Evolutionary conservation across 2,329 filamentous ascomycete species (phyloP), one percentile per base, ranked within the genome.

Genomic region (Ophiocordyceps camponoti-rufipedis): DNA sequence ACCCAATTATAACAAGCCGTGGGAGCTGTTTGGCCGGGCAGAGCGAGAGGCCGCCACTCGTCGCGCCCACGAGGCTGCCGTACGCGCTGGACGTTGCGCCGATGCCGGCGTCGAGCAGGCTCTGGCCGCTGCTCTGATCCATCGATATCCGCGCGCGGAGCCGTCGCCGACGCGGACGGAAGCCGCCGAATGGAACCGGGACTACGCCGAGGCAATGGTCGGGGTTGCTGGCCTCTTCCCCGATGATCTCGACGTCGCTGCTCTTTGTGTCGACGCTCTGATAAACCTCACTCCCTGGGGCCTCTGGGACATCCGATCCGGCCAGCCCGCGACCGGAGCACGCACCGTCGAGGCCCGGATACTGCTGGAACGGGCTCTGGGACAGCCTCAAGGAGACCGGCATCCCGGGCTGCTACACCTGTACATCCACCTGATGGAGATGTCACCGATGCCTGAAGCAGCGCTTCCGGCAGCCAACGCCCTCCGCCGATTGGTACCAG

Each of bases 391-490:
- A 5, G 62, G 55, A 18, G 48, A 65, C 4, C 52, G 63, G 7
- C 84, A 91, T 53, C 78, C 83, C 0, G 83, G 82, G 0, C 59
- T 87, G 0, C 64, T 86, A 6, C 83, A 88, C 57, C 62, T 85
- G 31, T 87, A 87, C 57, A 82, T 86, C 38, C 82, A 86, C 52
- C 70, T 85, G 4, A 82, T 85, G 68, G 82, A 87, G 55, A 85
- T 85, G 82, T 85, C 81, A 0, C 62, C 66, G 0, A 69, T 65
- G 0, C 82, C 82, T 0, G 82, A 85, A 56, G 56, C 61, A 1
- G 82, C 78, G 1, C 57, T 84, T 14, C 63, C 70, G 0, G 66
- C 71, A 0, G 80, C 80, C 5, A 71, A 85, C 53, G 62, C 65
- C 14, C 67, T 86, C 11, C 75, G 81, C 19, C 68, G 66, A 10